phyloP scores from a whole-genome alignment of 176 grass and related monocot genomes.

The Elymus sibiricus region DNA sequence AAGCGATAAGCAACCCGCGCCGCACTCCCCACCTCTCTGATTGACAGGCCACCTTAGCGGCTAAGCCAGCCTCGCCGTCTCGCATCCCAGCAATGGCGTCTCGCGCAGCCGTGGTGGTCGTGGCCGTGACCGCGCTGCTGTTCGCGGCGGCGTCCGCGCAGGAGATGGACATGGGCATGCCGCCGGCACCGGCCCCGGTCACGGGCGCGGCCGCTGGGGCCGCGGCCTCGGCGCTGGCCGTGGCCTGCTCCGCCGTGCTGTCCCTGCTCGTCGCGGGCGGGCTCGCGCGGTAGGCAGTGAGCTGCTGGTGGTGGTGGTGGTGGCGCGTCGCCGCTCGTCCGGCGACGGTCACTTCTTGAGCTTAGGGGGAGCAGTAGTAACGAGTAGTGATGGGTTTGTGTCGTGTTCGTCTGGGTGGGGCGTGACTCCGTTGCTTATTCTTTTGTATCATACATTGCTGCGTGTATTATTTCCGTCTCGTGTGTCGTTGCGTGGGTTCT shows the following conservation, averaged over 20 bases:
- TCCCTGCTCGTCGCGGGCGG: conserved; percentile 45
- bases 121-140: conserved; percentile 37
- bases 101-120: conserved; percentile 34
- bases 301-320: background rate
- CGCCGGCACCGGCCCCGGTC: conserved; percentile 42
- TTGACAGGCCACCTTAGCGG: background rate
- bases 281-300: conserved; percentile 42
- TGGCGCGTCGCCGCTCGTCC: background rate
- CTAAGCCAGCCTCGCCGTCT: background rate
- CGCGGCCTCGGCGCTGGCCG: conserved; percentile 36
- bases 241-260: conserved; percentile 46
- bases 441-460: conserved; percentile 52
- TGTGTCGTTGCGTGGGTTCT: background rate
- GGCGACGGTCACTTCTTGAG: background rate
- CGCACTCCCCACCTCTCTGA: too few relatives aligned
- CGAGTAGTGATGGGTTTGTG: background rate
- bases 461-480: background rate
- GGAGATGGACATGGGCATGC: conserved; percentile 32
- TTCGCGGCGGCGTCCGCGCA: conserved; percentile 55
- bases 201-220: conserved; percentile 48
- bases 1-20: too few relatives aligned
- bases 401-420: background rate
- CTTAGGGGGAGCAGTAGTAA: background rate
- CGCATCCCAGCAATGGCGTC: conserved; percentile 41
- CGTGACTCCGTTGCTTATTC: conserved; percentile 32